phyloP scores from a whole-genome alignment of 495 filamentous ascomycete species.

The Cudoniella acicularis region DNA sequence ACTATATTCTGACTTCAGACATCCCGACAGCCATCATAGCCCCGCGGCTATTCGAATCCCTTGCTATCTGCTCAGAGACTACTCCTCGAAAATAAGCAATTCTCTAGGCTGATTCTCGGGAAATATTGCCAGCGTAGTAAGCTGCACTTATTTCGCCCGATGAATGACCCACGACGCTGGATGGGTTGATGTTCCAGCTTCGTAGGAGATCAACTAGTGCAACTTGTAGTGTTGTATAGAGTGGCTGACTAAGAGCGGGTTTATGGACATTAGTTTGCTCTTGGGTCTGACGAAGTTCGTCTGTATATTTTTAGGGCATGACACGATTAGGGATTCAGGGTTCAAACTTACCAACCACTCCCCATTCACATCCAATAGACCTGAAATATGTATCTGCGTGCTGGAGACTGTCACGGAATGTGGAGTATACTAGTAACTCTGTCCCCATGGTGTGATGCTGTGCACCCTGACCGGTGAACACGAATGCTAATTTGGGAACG shows the following conservation, averaged over 20 bases:
- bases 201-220: conserved; percentile 49
- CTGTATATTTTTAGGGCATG: conserved; percentile 29
- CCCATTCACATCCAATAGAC: conserved; percentile 35
- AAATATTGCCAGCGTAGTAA: conserved; percentile 45
- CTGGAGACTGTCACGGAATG: conserved; percentile 32
- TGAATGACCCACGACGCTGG: conserved; percentile 57
- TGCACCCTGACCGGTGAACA: conserved; percentile 11
- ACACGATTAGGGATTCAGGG: neutral
- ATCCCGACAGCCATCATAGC: conserved; percentile 50
- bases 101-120: conserved; percentile 47
- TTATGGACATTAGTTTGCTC: neutral
- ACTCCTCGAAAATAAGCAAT: conserved; percentile 43
- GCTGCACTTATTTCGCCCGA: conserved; percentile 60
- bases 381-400: conserved; percentile 38
- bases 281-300: neutral
- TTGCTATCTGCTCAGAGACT: neutral
- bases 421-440: conserved; percentile 33
- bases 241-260: conserved; percentile 41
- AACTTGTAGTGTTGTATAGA: conserved; percentile 49
- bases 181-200: conserved; percentile 49
- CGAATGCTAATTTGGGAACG: neutral
- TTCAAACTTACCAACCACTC: conserved; percentile 34
- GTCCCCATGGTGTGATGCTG: conserved; percentile 57
- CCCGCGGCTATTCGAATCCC: conserved; percentile 12
- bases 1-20: conserved; percentile 35